phyloP scores from a whole-genome alignment of 257 asterid genomes.

The Misopates orontium region DNA sequence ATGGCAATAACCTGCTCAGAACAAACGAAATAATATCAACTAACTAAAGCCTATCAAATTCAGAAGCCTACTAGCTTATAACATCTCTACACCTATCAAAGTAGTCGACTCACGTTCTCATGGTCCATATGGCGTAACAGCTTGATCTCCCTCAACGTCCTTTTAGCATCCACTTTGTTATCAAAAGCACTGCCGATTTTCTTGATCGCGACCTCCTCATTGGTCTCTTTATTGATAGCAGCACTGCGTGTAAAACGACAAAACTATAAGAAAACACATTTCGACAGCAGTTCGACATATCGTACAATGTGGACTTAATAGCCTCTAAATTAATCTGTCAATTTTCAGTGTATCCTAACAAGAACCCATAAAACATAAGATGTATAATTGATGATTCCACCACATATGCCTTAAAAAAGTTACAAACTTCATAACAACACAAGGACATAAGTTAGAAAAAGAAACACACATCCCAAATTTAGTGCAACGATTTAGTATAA shows the following conservation, averaged over 20 bases:
- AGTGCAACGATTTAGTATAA: too few species aligned
- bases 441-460: too few species aligned
- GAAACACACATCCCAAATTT: too few species aligned
- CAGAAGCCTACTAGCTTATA: background rate
- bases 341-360: too few species aligned
- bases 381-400: too few species aligned
- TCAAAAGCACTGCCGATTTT: conserved; percentile 85
- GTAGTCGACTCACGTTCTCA: conserved; percentile 52
- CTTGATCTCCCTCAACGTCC: conserved; percentile 82
- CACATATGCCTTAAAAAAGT: too few species aligned
- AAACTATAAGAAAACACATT: conserved; percentile 1
- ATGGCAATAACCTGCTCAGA: conserved; percentile 60
- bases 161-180: conserved; percentile 75
- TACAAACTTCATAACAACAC: too few species aligned
- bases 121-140: conserved; percentile 84
- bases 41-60: background rate
- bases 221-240: conserved; percentile 67
- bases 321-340: background rate
- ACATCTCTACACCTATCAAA: background rate
- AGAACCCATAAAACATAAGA: too few species aligned
- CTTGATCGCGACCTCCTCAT: conserved; percentile 79
- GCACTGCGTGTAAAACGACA: conserved; percentile 48
- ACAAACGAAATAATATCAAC: background rate
- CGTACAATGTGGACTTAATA: background rate
- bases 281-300: background rate